These are phyloP conservation scores for Saccharomycopsis phalli DNA, from an alignment of 1,139 yeast genomes.

Conservation along the genomic window DNA sequence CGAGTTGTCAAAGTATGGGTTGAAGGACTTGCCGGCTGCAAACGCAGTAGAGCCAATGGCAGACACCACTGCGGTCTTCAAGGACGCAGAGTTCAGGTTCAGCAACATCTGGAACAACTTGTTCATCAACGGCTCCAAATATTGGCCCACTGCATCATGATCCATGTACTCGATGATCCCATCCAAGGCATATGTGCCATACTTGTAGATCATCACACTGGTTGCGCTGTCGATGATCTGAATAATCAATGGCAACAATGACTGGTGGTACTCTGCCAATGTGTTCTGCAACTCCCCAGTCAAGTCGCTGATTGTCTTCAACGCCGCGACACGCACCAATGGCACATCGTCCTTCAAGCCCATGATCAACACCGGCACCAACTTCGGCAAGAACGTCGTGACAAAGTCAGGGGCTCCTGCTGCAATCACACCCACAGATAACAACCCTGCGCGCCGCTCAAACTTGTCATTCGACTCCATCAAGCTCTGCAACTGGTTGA, in stretches of 20 bases:
- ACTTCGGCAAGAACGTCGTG: constrained; percentile 62
- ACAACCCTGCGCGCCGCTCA: constrained; percentile 82
- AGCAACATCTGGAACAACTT: constrained; percentile 78
- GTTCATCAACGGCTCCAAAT: constrained; percentile 84
- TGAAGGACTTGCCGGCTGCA: constrained; percentile 82
- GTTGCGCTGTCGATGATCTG: constrained; percentile 80
- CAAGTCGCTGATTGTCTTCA: constrained; percentile 69
- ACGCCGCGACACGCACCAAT: constrained; percentile 77
- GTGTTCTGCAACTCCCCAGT: constrained; percentile 79
- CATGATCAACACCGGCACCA: constrained; percentile 61
- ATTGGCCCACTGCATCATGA: constrained; percentile 72
- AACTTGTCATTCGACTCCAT: constrained; percentile 57
- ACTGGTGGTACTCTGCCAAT: constrained; percentile 74
- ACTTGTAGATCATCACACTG: constrained; percentile 76
- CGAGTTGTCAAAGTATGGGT: constrained; percentile 78
- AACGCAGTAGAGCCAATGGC: constrained; percentile 97
- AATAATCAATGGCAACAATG: constrained; percentile 78
- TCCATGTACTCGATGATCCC: constrained; percentile 88
- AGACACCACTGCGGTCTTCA: constrained; percentile 84
- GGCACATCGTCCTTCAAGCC: constrained; percentile 77
- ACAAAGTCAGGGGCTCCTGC: constrained; percentile 93
- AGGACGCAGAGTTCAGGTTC: constrained; percentile 49
- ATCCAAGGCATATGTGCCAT: constrained; percentile 87
- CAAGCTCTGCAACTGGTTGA: constrained; percentile 58
- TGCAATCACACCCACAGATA: constrained; percentile 75